These are phyloP conservation scores for Starmerella scarabaei DNA, from an alignment of 805 yeast species.

Conservation along the genomic window DNA sequence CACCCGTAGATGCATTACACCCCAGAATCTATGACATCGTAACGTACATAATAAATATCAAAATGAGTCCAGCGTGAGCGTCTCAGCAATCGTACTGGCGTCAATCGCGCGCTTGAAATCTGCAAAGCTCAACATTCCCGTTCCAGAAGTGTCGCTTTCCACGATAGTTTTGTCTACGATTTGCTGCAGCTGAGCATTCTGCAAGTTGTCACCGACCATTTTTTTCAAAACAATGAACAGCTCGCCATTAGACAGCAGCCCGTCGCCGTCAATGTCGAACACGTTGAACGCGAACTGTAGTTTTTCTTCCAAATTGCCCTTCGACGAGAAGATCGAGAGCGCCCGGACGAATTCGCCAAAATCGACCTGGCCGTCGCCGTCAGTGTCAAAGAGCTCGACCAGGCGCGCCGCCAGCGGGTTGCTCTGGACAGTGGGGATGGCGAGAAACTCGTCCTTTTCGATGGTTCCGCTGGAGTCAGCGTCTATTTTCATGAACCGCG, in stretches of 20 bases:
- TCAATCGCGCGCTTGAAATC: slow-evolving; percentile 54
- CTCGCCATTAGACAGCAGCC: slow-evolving; percentile 91
- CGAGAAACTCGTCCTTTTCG: slow-evolving; percentile 77
- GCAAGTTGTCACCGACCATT: slow-evolving; percentile 91
- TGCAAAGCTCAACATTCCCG: slow-evolving; percentile 69
- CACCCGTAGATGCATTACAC: too few relatives aligned
- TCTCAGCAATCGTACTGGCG: slow-evolving; percentile 28
- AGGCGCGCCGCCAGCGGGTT: slow-evolving; percentile 84
- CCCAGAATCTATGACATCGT: not conserved
- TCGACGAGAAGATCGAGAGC: slow-evolving; percentile 73
- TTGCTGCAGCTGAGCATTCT: slow-evolving; percentile 82
- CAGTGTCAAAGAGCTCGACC: slow-evolving; percentile 88
- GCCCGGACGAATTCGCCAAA: slow-evolving; percentile 89
- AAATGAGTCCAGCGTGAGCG: slow-evolving; percentile 27
- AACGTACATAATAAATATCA: slow-evolving; percentile 9
- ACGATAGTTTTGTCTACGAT: slow-evolving; percentile 92
- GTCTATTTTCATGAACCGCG: slow-evolving; percentile 89
- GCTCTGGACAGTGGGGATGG: slow-evolving; percentile 81
- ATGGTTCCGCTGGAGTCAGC: slow-evolving; percentile 86
- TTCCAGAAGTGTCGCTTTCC: slow-evolving; percentile 83
- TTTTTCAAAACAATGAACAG: slow-evolving; percentile 78
- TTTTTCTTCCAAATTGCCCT: slow-evolving; percentile 69
- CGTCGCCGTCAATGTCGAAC: slow-evolving; percentile 92
- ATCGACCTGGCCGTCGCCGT: slow-evolving; percentile 85
- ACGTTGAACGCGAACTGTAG: slow-evolving; percentile 81